Evolutionary conservation across 2,329 filamentous ascomycete genomes (phyloP), one percentile per base, ranked within the genome.

Genomic region (Aspergillus sergii): DNA sequence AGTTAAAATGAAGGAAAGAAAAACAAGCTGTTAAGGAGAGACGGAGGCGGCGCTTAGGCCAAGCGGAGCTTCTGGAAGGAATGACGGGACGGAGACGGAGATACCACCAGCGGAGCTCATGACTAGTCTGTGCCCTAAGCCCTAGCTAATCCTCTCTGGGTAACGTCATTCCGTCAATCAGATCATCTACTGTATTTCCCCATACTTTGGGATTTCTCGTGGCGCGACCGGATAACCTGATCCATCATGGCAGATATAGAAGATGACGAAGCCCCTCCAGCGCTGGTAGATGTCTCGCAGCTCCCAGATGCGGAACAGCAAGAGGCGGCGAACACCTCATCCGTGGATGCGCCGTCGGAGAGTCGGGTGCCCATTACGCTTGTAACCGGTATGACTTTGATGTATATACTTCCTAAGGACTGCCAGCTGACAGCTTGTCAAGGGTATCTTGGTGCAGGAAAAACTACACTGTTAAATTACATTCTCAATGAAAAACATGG

Each of bases 401-500:
- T 56, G 56, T 12, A 63, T 45, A 34, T 41, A 56, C 57, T 65
- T 34, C 32, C 32, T 51, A 21, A 45, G 30, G 30, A 56, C 55
- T 53, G 61, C 10, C 58, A n/a, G 54, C 45, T 65, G 30, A 65
- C 48, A 48, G 21, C 9, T 30, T 14, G 32, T 43, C 19, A 28
- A 95, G 93, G 95, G 4, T 99, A 99, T 74, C 86, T 99, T 4
- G 95, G 95, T 21, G 93, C 95, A 10, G 95, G 95, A 21, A 99
- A 99, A 79, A 98, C 94, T 0, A 98, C 94, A 0, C 80, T 98
- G 34, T 83, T 99, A 63, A 98, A 99, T 77, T 97, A 98, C 77
- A 98, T 99, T 65, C 83, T 99, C 58, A 96, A 91, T 32, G 93
- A 94, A 62, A 90, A 94, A 65, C 95, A 99, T 84, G 94, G 94